phyloP scores from a whole-genome alignment of 768 basidiomycete genomes.

The Pisolithus tinctorius region DNA sequence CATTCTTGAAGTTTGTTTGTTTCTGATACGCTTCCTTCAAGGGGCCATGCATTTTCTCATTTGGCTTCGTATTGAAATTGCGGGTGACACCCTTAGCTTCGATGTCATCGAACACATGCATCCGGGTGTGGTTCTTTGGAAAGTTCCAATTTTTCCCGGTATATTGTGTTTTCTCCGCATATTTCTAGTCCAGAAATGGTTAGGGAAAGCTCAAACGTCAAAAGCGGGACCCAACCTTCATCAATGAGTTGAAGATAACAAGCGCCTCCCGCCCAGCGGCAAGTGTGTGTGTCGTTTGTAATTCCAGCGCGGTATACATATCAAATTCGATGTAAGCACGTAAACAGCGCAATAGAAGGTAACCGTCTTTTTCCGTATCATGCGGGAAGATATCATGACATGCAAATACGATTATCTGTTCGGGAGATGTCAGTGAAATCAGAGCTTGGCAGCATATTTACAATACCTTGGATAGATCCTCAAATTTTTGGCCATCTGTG shows the following conservation, averaged over 20 bases:
- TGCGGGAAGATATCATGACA: neutral
- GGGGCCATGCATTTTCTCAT: neutral
- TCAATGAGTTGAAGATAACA: neutral
- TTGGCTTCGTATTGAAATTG: neutral
- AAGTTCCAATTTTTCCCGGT: neutral
- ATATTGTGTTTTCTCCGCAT: neutral
- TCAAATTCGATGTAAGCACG: slow-evolving; percentile 26
- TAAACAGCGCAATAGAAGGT: slow-evolving; percentile 23
- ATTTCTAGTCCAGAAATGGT: neutral
- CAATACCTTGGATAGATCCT: slow-evolving; percentile 19
- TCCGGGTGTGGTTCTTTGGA: neutral
- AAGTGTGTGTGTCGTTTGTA: slow-evolving; percentile 22
- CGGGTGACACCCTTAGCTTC: slow-evolving; percentile 2
- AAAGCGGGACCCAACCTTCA: slow-evolving; percentile 14
- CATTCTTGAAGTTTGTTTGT: slow-evolving; percentile 30
- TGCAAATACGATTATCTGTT: neutral
- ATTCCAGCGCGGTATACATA: slow-evolving; percentile 22
- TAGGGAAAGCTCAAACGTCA: neutral
- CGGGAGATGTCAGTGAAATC: neutral
- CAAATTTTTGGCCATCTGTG: slow-evolving; percentile 30
- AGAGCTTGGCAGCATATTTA: neutral
- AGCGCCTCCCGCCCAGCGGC: too few species aligned
- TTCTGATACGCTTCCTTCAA: slow-evolving; percentile 12
- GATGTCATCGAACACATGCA: too few species aligned
- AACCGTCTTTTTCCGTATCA: slow-evolving; percentile 6